Conservation (phyloP, 2,329 filamentous ascomycete genomes). For the Ophiocordyceps robertsii region DNA sequence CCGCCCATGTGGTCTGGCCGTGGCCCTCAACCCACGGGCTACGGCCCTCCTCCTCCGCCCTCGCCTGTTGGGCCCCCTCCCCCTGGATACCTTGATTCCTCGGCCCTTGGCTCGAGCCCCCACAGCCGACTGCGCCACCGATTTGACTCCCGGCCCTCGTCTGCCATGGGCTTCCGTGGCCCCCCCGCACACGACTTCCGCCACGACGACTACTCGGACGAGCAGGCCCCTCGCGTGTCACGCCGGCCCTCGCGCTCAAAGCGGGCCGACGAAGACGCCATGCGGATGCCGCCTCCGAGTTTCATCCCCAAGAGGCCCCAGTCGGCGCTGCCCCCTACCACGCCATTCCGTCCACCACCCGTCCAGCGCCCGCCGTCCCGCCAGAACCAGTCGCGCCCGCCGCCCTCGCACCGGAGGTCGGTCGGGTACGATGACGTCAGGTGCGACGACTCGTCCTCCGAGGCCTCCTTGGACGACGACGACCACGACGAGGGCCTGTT, state of each 20-base stretch:
- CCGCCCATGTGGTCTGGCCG: conserved; percentile 11
- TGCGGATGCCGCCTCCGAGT: conserved; percentile 34
- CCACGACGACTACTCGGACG: conserved; percentile 24
- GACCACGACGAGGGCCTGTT: conserved; percentile 14
- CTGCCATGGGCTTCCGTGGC: conserved; percentile 24
- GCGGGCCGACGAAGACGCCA: conserved; percentile 30
- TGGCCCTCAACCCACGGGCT: conserved; percentile 12
- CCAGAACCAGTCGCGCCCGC: conserved; percentile 17
- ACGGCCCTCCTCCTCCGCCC: conserved; percentile 13
- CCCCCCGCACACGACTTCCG: conserved; percentile 15
- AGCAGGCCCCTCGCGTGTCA: conserved; percentile 19
- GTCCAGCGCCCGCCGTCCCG: conserved; percentile 9
- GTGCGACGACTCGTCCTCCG: conserved; percentile 8
- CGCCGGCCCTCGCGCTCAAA: conserved; percentile 29
- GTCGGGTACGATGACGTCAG: conserved; percentile 18
- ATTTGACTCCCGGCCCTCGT: conserved; percentile 22
- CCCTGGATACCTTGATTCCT: conserved; percentile 16
- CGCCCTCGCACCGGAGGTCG: conserved; percentile 13
- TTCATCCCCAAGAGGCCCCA: conserved; percentile 19
- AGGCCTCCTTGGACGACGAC: conserved; percentile 7
- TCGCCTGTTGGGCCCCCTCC: conserved; percentile 13
- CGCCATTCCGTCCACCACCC: conserved; percentile 16
- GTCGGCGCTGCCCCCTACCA: conserved; percentile 15
- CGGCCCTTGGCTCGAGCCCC: conserved; percentile 2
- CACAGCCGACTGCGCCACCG: conserved; percentile 18